Conservation (phyloP, 139 green algal species). For the Volvox reticuliferus region DNA sequence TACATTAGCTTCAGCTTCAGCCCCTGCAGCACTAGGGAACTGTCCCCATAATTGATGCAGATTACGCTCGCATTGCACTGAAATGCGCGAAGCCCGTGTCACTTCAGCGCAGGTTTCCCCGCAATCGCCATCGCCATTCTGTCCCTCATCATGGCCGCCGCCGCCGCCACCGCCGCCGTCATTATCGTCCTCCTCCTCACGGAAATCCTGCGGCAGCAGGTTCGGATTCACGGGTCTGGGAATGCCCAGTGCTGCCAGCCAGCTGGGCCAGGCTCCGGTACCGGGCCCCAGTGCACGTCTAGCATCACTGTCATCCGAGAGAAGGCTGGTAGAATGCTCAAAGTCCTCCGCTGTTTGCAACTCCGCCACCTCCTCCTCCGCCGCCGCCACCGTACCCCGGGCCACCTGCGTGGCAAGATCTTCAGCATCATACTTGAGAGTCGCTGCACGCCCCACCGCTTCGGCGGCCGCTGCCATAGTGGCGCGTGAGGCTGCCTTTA, state of each 20-base stretch:
- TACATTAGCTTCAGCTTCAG: too few species aligned
- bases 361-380: conserved; percentile 17
- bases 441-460: too few species aligned
- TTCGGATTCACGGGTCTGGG: background rate
- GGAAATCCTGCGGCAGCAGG: background rate
- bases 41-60: too few species aligned
- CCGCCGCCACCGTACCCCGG: background rate
- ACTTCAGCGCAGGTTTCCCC: too few species aligned
- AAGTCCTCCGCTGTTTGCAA: background rate
- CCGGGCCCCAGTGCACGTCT: background rate
- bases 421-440: too few species aligned
- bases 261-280: background rate
- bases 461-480: too few species aligned
- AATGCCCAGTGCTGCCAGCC: conserved; percentile 38
- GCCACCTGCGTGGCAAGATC: background rate
- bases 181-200: background rate
- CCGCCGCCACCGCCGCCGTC: too few species aligned
- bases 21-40: too few species aligned
- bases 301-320: background rate
- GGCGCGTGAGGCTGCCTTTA: too few species aligned
- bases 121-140: too few species aligned
- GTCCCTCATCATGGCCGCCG: background rate
- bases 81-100: too few species aligned
- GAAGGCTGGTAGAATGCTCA: background rate
- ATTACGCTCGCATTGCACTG: too few species aligned